Percentiles rank a stretch among this genome's conserved stretches.
Evolutionary conservation across 352 stramenopile species (phyloP).

Genomic region (Phytophthora agathidicida): DNA sequence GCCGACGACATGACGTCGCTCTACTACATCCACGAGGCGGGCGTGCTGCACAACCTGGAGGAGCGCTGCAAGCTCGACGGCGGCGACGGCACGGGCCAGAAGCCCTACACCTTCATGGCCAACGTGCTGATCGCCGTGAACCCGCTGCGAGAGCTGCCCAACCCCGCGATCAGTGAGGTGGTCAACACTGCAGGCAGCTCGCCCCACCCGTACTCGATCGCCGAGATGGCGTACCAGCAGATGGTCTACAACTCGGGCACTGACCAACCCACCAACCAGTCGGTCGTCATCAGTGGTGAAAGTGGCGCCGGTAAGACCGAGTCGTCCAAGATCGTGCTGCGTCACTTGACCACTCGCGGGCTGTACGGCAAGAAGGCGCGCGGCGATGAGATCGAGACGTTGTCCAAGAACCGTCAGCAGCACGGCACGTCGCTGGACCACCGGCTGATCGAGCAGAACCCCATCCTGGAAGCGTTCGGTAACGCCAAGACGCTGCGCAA

Average conservation of each 20-base stretch:
- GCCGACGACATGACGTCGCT: constrained; percentile 95
- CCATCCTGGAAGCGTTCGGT: constrained; percentile 95
- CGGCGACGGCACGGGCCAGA: constrained; percentile 64
- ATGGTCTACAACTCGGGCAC: constrained; percentile 91
- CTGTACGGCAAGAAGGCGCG: constrained; percentile 88
- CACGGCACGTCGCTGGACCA: constrained; percentile 76
- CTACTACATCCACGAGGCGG: constrained; percentile 94
- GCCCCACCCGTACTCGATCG: constrained; percentile 88
- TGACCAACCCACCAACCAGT: constrained; percentile 88
- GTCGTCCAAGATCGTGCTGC: constrained; percentile 91
- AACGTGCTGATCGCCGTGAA: constrained; percentile 94
- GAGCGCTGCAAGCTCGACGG: constrained; percentile 89
- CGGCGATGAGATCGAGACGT: constrained; percentile 71
- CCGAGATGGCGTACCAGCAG: constrained; percentile 92
- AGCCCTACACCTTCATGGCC: constrained; percentile 94
- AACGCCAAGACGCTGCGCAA: constrained; percentile 96
- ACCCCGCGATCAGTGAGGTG: constrained; percentile 82
- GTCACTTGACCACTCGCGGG: constrained; percentile 86
- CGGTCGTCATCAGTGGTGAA: constrained; percentile 87
- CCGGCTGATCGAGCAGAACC: constrained; percentile 91
- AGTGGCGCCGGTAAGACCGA: constrained; percentile 91
- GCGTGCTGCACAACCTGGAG: constrained; percentile 96
- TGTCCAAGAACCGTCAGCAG: constrained; percentile 56
- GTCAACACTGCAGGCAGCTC: constrained; percentile 73
- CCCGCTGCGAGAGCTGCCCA: constrained; percentile 82